Conservation (phyloP, 2,329 filamentous ascomycete species). For the Bipolaris victoriae region DNA sequence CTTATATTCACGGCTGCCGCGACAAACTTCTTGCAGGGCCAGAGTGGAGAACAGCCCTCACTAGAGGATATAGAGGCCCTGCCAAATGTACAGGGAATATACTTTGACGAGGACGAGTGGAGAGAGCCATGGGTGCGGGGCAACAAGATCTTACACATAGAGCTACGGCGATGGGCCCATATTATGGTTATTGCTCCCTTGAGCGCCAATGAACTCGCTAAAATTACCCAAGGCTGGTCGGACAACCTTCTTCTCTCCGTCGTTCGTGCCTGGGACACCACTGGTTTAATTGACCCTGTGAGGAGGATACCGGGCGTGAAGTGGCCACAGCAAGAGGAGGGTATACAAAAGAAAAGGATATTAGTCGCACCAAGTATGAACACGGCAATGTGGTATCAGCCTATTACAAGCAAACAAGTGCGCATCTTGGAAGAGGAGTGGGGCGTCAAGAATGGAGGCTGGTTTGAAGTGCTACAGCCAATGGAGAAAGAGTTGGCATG, state of each 20-base stretch:
- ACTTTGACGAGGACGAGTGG: slow-evolving; percentile 89
- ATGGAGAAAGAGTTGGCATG: slow-evolving; percentile 81
- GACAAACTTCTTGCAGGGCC: slow-evolving; percentile 75
- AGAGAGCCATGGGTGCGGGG: slow-evolving; percentile 76
- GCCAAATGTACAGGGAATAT: slow-evolving; percentile 79
- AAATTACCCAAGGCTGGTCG: slow-evolving; percentile 77
- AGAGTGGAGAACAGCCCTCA: slow-evolving; percentile 77
- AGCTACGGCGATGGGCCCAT: slow-evolving; percentile 82
- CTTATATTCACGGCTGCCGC: slow-evolving; percentile 79
- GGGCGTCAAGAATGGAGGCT: slow-evolving; percentile 58
- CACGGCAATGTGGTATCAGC: slow-evolving; percentile 87
- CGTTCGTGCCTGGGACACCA: slow-evolving; percentile 85
- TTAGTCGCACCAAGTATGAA: slow-evolving; percentile 87
- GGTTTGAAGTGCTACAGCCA: slow-evolving; percentile 75
- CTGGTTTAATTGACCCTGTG: slow-evolving; percentile 41
- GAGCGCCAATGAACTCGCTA: slow-evolving; percentile 84
- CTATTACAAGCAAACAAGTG: slow-evolving; percentile 76
- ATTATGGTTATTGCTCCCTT: slow-evolving; percentile 80
- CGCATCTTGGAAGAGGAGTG: slow-evolving; percentile 74
- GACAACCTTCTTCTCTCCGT: slow-evolving; percentile 77
- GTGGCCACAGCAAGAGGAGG: slow-evolving; percentile 25
- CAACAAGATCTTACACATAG: slow-evolving; percentile 86
- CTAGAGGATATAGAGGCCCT: slow-evolving; percentile 64
- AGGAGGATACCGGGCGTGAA: slow-evolving; percentile 34
- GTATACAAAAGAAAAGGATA: slow-evolving; percentile 62